phyloP scores from a whole-genome alignment of 305 asterid genomes.

The Solanum hybrid region DNA sequence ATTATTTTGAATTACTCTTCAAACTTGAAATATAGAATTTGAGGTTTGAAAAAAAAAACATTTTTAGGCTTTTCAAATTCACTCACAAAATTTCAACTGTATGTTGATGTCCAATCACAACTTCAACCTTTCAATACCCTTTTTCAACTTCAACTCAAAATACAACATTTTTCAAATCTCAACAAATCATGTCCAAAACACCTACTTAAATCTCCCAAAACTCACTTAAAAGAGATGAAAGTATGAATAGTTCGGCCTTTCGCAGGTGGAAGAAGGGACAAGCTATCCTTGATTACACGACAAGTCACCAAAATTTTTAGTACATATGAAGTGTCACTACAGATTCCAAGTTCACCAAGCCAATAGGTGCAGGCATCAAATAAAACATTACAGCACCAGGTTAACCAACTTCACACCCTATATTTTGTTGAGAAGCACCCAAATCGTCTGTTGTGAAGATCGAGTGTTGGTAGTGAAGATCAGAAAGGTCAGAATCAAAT shows the following conservation, averaged over 20 bases:
- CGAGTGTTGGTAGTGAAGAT: neutral
- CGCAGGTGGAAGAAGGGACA: slow-evolving; percentile 1
- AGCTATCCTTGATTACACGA: neutral
- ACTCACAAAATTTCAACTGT: neutral
- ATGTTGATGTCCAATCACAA: neutral
- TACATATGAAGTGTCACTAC: neutral
- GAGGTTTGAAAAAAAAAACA: neutral
- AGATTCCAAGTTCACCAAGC: neutral
- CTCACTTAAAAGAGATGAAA: neutral
- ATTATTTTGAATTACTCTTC: neutral
- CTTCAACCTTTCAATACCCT: neutral
- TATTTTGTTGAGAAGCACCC: neutral
- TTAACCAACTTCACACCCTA: neutral
- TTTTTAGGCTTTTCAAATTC: neutral
- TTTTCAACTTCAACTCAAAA: neutral
- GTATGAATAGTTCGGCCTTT: neutral
- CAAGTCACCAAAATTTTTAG: neutral
- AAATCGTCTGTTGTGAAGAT: neutral
- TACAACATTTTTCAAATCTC: neutral
- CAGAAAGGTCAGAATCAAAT: neutral
- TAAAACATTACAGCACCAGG: neutral
- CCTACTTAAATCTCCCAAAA: neutral
- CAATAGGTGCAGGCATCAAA: neutral
- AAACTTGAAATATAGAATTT: neutral
- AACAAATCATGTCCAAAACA: neutral